These are phyloP conservation scores for Nothophytophthora sp. DNA, from an alignment of 352 stramenopile genomes.

Conservation along the genomic window DNA sequence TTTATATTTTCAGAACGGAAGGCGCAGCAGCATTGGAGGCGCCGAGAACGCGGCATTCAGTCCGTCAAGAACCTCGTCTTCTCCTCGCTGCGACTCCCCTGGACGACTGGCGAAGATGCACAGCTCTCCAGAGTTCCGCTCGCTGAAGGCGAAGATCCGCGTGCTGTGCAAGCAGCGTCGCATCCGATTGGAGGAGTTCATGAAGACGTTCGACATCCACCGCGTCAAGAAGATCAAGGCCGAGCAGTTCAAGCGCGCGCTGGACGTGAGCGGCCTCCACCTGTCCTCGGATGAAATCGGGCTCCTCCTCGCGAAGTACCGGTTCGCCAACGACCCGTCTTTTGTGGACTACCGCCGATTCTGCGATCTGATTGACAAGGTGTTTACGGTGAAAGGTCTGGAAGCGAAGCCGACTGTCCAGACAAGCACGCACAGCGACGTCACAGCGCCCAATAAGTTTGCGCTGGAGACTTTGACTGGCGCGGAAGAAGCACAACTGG, in stretches of 20 bases:
- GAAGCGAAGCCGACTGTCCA: slow-evolving; percentile 50
- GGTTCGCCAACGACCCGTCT: slow-evolving; percentile 49
- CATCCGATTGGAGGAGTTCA: slow-evolving; percentile 86
- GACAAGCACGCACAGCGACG: slow-evolving; percentile 31
- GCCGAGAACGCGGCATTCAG: neutral
- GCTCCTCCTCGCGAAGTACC: slow-evolving; percentile 70
- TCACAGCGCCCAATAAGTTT: slow-evolving; percentile 36
- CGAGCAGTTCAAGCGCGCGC: slow-evolving; percentile 79
- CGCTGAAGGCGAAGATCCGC: slow-evolving; percentile 79
- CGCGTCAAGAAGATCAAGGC: slow-evolving; percentile 83
- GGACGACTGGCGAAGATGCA: slow-evolving; percentile 37
- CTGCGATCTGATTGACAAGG: slow-evolving; percentile 86
- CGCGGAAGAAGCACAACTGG: slow-evolving; percentile 36
- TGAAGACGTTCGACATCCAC: slow-evolving; percentile 88
- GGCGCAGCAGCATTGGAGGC: neutral
- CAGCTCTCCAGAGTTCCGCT: slow-evolving; percentile 78
- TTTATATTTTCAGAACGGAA: neutral
- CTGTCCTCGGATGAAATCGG: slow-evolving; percentile 53
- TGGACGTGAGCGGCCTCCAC: slow-evolving; percentile 77
- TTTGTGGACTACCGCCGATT: slow-evolving; percentile 84
- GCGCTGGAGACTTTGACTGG: slow-evolving; percentile 25
- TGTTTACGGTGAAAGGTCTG: slow-evolving; percentile 77
- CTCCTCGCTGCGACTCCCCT: neutral
- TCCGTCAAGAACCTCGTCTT: neutral
- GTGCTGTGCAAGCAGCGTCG: slow-evolving; percentile 81